Base-by-base conservation (phyloP, 2,329 filamentous ascomycete genomes). In the Xylaria sp. region DNA sequence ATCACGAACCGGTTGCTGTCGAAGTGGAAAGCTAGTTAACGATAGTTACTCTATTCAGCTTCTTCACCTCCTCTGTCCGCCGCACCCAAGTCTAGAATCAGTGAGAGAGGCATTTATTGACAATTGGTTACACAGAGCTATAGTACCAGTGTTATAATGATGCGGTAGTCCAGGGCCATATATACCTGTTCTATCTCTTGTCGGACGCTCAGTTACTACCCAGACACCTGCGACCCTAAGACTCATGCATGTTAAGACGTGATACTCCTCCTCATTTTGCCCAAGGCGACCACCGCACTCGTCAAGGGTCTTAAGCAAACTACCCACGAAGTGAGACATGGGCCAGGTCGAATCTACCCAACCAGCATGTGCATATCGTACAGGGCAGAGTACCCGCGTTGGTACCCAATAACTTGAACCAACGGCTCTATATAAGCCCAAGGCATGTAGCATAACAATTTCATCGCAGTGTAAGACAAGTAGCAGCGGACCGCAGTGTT, bases 321-420 rank as follows among this genome's bases (percentile, higher is more conserved):
- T 43, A 46, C 23, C 3, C 46, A n/a, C 41, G 18, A 36, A 4
- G 41, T n/a, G 51, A 56, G 36, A 59, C 56, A 48, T 20, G 63
- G 43, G 20, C 28, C 71, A 62, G 56, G 68, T 71, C 60, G 20
- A 52, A 60, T 71, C 68, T 72, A 72, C 69, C 72, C 72, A 70
- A 71, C 43, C 41, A 43, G 12, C 31, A 54, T 69, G 64, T 75
- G 73, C 73, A 75, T 60, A 67, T 68, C 65, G 71, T 10, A 74
- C 68, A 54, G 52, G 66, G 51, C 48, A 63, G 62, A 57, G 60
- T 23, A 68, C 58, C 62, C 69, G 66, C 33, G 61, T 68, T 68
- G 68, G 66, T 71, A 68, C 66, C 68, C 62, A 66, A 71, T 64
- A 57, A 36, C 33, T 36, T 5, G 33, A 36, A 33, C 25, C 20